phyloP scores from a whole-genome alignment of 2,329 filamentous ascomycete species.

The Cladorrhinum sp. region DNA sequence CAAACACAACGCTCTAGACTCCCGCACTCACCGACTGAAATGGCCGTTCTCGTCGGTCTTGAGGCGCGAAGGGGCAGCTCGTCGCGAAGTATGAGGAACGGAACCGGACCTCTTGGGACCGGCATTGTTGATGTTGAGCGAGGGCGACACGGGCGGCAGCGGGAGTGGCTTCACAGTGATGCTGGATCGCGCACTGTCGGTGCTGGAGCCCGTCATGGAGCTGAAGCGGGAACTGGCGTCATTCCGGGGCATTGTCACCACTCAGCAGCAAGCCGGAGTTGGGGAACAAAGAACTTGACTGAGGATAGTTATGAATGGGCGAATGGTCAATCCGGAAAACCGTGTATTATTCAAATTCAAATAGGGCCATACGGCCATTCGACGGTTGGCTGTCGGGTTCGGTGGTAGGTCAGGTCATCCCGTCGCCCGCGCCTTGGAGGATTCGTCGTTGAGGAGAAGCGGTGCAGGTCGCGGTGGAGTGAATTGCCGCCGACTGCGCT shows the following conservation, averaged over 20 bases:
- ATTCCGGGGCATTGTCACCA: constrained; percentile 64
- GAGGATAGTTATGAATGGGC: background rate
- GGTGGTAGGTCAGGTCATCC: constrained; percentile 1
- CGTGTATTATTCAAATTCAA: background rate
- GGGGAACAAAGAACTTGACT: constrained; percentile 18
- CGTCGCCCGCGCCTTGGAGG: background rate
- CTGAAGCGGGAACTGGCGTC: constrained; percentile 62
- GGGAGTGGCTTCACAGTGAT: constrained; percentile 57
- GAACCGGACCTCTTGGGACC: constrained; percentile 7
- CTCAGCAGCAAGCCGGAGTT: constrained; percentile 18
- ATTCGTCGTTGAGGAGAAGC: background rate
- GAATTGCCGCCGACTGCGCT: constrained; percentile 6
- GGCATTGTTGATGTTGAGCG: constrained; percentile 26
- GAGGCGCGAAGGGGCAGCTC: constrained; percentile 47
- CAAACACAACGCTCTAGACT: background rate
- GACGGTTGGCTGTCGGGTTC: background rate
- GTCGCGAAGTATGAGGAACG: constrained; percentile 28
- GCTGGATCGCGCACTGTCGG: constrained; percentile 63
- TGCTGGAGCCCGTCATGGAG: constrained; percentile 63
- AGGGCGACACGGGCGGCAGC: constrained; percentile 23
- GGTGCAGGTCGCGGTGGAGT: background rate
- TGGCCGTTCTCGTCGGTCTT: constrained; percentile 54
- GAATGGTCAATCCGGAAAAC: background rate
- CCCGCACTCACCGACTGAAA: constrained; percentile 36
- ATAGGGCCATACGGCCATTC: background rate